phyloP scores from a whole-genome alignment of 805 yeast genomes.

The Suhomyces sp. region DNA sequence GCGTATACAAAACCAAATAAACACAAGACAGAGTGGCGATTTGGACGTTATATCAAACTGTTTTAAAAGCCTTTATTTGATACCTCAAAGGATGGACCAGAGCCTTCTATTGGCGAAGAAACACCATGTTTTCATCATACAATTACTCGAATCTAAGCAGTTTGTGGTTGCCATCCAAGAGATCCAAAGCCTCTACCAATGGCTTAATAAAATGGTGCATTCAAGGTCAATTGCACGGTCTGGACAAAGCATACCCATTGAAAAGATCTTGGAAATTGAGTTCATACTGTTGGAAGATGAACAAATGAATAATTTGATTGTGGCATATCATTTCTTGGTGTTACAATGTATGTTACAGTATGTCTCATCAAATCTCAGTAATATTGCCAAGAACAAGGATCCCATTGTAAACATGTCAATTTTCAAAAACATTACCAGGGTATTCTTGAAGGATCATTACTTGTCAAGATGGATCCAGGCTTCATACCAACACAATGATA shows the following conservation, averaged over 20 bases:
- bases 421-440: slow-evolving; percentile 14
- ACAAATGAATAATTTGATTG: slow-evolving; percentile 13
- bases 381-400: slow-evolving; percentile 11
- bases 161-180: slow-evolving; percentile 13
- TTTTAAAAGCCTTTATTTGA: slow-evolving; percentile 19
- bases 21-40: neutral
- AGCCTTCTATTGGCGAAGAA: slow-evolving; percentile 16
- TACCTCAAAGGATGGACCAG: slow-evolving; percentile 8
- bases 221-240: slow-evolving; percentile 1
- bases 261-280: slow-evolving; percentile 11
- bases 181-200: slow-evolving; percentile 7
- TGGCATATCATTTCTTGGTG: slow-evolving; percentile 29
- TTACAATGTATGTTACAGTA: slow-evolving; percentile 27
- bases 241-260: neutral
- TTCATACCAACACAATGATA: slow-evolving; percentile 7
- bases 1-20: slow-evolving; percentile 6
- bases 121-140: slow-evolving; percentile 29
- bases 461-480: slow-evolving; percentile 23
- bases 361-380: slow-evolving; percentile 18
- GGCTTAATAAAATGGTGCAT: slow-evolving; percentile 12
- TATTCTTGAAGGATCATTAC: slow-evolving; percentile 18
- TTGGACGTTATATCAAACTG: slow-evolving; percentile 12
- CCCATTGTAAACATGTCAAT: slow-evolving; percentile 9
- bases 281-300: slow-evolving; percentile 1
- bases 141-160: slow-evolving; percentile 19